Base-by-base conservation (phyloP, 2,329 filamentous ascomycete species). In the Hypoxylon sp. region DNA sequence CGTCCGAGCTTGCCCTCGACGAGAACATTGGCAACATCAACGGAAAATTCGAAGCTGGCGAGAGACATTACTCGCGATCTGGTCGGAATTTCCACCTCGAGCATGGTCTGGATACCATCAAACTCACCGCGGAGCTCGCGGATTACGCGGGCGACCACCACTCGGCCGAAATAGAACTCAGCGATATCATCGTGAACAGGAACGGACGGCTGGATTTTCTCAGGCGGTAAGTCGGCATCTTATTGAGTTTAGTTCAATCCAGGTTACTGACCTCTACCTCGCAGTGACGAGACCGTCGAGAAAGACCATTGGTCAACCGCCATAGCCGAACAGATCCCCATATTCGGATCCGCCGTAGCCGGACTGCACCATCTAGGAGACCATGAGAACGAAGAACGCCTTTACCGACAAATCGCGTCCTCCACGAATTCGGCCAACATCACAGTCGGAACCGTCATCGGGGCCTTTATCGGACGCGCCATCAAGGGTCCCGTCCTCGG, bases 11-110 rank as follows among this genome's bases (percentile, higher is more conserved):
- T 49, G 32, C 62, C 44, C 65, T 68, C 24, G 65, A 65, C 61
- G 38, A 68, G 45, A 49, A 62, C 33, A 62, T 56, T 61, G 65
- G 65, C 65, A 68, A 68, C 61, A 68, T 62, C 18, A 52, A 52
- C 38, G 61, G 65, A 45, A 55, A 49, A 40, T 68, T 68, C 55
- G 65, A 65, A 46, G 53, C 57, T 32, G 58, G 48, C 18, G 54
- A 58, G 56, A 40, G 56, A 26, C 58, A 61, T 49, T 68, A 59
- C 46, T 65, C 61, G 6, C 57, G 58, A 8, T 55, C 65, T 2
- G 65, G 65, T 6, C 49, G 57, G 5, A 54, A 62, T 36, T 65
- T 68, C 46, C 26, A 22, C 6, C 65, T 68, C 38, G 54, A 60
- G 28, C 50, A 57, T 50, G 51, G 46, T n/a, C 11, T 42, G 12